Evolutionary conservation across 345 rosid genomes (phyloP).

Genomic region (Populus davidiana): DNA sequence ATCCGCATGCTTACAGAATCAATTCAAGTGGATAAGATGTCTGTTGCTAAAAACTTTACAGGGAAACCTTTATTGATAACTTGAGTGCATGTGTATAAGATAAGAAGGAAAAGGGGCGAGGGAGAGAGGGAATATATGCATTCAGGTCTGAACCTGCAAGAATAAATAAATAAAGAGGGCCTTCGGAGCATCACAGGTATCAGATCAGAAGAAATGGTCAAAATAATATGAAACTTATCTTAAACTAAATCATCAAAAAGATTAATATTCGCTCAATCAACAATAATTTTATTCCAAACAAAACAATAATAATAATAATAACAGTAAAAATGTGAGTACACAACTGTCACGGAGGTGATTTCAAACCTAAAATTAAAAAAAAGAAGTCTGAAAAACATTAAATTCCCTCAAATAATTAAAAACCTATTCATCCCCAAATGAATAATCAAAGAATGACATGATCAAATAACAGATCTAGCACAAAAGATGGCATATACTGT

Average conservation of each 20-base stretch:
- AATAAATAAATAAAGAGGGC: no score
- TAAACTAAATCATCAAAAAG: no score
- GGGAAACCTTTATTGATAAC: not conserved
- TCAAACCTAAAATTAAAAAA: no score
- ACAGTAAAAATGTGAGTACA: not conserved
- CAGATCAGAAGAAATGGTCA: not conserved
- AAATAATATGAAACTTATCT: no score
- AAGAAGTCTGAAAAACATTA: not conserved
- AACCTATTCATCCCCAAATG: not conserved
- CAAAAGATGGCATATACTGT: not conserved
- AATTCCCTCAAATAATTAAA: not conserved
- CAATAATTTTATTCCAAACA: not conserved
- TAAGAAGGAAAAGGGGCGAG: no score
- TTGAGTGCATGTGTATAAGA: not conserved
- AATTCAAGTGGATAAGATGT: not conserved
- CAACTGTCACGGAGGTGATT: not conserved
- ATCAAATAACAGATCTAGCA: not conserved
- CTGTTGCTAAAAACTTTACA: not conserved
- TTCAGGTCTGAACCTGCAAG: not conserved
- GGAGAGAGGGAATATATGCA: not conserved
- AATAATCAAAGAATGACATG: not conserved
- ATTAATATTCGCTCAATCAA: not conserved
- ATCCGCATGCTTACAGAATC: not conserved
- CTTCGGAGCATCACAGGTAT: not conserved
- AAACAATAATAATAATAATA: no score